Conservation (phyloP, 1,284 basidiomycete species). For the Leccinum holopus region DNA sequence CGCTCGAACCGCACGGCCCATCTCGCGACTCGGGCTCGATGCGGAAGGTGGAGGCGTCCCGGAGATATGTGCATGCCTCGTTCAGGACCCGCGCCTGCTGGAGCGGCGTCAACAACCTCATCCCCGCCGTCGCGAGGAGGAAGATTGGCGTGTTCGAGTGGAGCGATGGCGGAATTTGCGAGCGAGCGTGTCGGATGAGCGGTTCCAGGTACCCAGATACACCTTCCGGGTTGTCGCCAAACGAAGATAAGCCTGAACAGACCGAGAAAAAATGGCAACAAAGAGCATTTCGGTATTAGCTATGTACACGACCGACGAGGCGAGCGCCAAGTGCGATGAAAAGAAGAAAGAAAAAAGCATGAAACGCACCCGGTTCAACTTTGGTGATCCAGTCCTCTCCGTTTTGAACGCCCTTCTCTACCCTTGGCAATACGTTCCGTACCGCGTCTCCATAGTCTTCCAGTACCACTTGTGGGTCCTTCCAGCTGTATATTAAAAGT, state of each 20-base stretch:
- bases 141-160: conserved; percentile 88
- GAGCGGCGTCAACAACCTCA: conserved; percentile 79
- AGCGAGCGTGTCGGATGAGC: conserved; percentile 79
- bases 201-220: conserved; percentile 79
- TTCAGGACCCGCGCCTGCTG: conserved; percentile 74
- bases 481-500: conserved; percentile 97
- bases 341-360: not conserved
- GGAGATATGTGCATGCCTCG: conserved; percentile 78
- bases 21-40: conserved; percentile 60
- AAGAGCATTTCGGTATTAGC: not conserved
- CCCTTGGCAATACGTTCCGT: conserved; percentile 64
- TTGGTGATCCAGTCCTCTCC: conserved; percentile 88
- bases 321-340: not conserved
- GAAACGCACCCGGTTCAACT: conserved; percentile 84
- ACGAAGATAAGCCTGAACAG: conserved; percentile 80
- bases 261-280: not conserved
- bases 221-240: conserved; percentile 66
- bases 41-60: conserved; percentile 70
- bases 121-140: conserved; percentile 94
- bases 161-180: conserved; percentile 82
- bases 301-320: not conserved
- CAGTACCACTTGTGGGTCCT: conserved; percentile 64
- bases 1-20: conserved; percentile 85
- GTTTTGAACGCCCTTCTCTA: conserved; percentile 87
- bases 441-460: conserved; percentile 46